Percentiles rank a stretch among this genome's conserved stretches.
These are phyloP conservation scores for Chaetoceros muelleri DNA, from an alignment of 108 stramenopile genomes.

Conservation along the genomic window DNA sequence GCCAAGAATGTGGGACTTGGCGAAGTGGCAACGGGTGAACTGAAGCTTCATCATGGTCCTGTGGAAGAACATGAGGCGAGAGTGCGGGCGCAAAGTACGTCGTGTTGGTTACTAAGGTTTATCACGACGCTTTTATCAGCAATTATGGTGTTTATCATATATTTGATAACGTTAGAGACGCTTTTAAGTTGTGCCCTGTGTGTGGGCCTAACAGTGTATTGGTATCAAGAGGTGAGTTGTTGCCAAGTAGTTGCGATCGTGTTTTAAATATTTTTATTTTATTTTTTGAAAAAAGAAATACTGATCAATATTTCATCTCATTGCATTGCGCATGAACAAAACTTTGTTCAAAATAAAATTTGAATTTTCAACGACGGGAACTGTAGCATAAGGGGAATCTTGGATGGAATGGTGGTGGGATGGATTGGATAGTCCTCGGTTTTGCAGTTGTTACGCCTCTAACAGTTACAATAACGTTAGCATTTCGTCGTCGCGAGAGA, in stretches of 20 bases:
- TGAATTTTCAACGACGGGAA: background rate
- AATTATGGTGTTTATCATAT: conserved; percentile 22
- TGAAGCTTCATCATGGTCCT: background rate
- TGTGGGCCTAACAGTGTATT: conserved; percentile 32
- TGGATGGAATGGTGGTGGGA: conserved; percentile 11
- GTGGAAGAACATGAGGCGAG: background rate
- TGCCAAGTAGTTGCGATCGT: background rate
- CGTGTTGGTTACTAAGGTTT: background rate
- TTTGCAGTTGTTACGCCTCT: conserved; percentile 70
- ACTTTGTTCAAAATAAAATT: background rate
- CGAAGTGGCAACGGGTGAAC: background rate
- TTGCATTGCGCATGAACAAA: too few relatives aligned
- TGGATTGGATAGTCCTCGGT: conserved; percentile 59
- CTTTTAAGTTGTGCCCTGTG: conserved; percentile 32
- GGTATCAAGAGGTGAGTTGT: background rate
- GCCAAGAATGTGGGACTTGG: background rate
- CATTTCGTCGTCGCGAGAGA: conserved; percentile 53
- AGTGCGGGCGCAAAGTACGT: background rate
- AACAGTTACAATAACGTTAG: conserved; percentile 36
- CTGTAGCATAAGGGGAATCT: background rate
- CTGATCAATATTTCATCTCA: too few relatives aligned
- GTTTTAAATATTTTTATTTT: background rate
- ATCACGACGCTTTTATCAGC: conserved; percentile 12
- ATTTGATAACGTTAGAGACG: conserved; percentile 37
- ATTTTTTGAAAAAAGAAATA: too few relatives aligned